phyloP scores from a whole-genome alignment of 345 rosid species.

The Arabis hirsuta region DNA sequence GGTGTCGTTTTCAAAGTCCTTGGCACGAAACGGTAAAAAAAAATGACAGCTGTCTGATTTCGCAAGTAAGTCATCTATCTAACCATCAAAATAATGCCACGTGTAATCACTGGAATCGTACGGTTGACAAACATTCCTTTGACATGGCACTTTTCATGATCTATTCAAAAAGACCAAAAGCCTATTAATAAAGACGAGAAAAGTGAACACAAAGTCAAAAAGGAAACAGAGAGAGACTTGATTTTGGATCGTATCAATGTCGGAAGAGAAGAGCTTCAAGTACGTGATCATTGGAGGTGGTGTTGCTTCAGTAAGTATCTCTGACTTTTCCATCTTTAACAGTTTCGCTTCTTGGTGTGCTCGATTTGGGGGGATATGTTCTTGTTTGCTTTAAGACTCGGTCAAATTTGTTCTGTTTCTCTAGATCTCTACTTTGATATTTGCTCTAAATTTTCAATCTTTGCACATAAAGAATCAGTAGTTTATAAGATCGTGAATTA shows the following conservation, averaged over 20 bases:
- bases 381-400: too few species aligned
- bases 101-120: background rate
- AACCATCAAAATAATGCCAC: background rate
- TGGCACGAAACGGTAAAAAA: too few species aligned
- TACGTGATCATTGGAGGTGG: conserved; percentile 51
- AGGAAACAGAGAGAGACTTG: too few species aligned
- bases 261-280: conserved; percentile 47
- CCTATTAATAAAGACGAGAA: too few species aligned
- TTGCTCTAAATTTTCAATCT: too few species aligned
- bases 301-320: conserved; percentile 45
- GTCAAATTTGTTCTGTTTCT: too few species aligned
- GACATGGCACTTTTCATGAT: background rate
- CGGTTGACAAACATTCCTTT: background rate
- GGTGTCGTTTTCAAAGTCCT: too few species aligned
- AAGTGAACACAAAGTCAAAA: too few species aligned
- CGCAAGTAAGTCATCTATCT: background rate
- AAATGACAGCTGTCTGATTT: background rate
- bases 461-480: background rate
- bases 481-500: background rate
- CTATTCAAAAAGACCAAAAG: too few species aligned
- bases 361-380: too few species aligned
- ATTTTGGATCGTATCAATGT: conserved; percentile 30
- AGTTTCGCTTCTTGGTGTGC: too few species aligned
- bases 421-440: too few species aligned
- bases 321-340: conserved; percentile 2